Conservation (phyloP, 345 rosid species). For the Linum trigynum region DNA sequence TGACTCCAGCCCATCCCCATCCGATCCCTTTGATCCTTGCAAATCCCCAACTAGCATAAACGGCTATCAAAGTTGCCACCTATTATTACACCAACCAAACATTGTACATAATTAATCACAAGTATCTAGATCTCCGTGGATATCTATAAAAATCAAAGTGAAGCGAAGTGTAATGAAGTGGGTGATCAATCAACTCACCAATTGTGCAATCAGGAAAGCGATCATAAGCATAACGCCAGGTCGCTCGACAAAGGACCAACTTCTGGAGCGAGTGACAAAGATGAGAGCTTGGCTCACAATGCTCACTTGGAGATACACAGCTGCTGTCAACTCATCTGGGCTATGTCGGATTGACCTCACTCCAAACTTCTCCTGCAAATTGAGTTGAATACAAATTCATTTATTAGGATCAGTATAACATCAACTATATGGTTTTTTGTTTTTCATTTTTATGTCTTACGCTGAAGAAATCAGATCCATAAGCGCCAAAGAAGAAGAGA, state of each 20-base stretch:
- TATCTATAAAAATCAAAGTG: no score
- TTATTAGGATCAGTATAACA: not conserved
- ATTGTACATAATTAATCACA: no score
- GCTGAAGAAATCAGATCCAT: constrained; percentile 60
- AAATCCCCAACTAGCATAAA: constrained; percentile 60
- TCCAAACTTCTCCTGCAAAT: constrained; percentile 57
- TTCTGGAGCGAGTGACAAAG: constrained; percentile 88
- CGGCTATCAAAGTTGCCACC: constrained; percentile 81
- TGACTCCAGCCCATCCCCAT: constrained; percentile 95
- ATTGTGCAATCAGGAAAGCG: constrained; percentile 67
- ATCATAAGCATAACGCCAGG: constrained; percentile 60
- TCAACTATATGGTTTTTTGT: no score
- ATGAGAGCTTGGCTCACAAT: constrained; percentile 91
- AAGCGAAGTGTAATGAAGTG: not conserved
- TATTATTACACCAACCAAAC: constrained; percentile 8
- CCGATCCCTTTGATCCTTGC: constrained; percentile 65
- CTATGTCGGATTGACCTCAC: constrained; percentile 49
- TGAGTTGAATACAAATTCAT: no score
- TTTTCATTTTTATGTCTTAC: constrained; percentile 29
- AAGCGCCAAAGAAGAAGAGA: constrained; percentile 69
- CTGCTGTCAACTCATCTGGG: constrained; percentile 52
- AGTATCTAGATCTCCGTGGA: no score
- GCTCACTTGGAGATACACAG: constrained; percentile 92
- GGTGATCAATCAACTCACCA: constrained; percentile 33
- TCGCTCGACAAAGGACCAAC: constrained; percentile 85